These are phyloP conservation scores for Rhododendron mucronatum DNA, from an alignment of 148 eudicot genomes.

Conservation along the genomic window DNA sequence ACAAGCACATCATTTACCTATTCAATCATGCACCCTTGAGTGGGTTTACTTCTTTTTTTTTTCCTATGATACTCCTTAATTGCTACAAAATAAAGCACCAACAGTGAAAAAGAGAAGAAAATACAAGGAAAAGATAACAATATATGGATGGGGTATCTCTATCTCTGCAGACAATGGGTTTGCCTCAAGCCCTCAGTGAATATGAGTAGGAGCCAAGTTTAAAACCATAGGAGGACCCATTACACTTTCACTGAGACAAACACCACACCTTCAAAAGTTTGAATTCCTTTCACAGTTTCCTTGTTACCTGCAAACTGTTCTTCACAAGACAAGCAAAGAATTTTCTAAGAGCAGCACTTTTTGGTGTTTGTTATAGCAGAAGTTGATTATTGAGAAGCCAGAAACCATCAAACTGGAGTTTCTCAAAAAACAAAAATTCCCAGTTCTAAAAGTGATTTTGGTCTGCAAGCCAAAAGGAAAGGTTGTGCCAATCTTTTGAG, in stretches of 20 bases:
- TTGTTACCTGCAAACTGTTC: background rate
- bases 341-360: background rate
- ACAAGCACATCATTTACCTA: slow-evolving; percentile 8
- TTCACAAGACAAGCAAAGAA: background rate
- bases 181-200: slow-evolving; percentile 34
- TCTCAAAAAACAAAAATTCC: background rate
- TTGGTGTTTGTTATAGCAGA: background rate
- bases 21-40: background rate
- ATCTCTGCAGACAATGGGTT: slow-evolving; percentile 55
- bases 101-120: background rate
- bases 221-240: slow-evolving; percentile 9
- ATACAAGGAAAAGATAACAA: background rate
- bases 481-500: background rate
- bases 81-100: background rate
- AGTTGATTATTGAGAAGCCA: background rate
- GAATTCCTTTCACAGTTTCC: background rate
- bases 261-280: slow-evolving; percentile 27
- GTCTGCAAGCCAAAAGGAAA: background rate
- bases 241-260: slow-evolving; percentile 29
- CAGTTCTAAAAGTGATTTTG: background rate
- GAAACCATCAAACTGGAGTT: background rate
- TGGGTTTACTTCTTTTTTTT: background rate
- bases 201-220: slow-evolving; percentile 50
- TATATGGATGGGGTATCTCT: slow-evolving; percentile 43
- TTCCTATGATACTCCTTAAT: background rate